phyloP scores from a whole-genome alignment of 2,329 filamentous ascomycete species.

The Penicillium sumatraense region DNA sequence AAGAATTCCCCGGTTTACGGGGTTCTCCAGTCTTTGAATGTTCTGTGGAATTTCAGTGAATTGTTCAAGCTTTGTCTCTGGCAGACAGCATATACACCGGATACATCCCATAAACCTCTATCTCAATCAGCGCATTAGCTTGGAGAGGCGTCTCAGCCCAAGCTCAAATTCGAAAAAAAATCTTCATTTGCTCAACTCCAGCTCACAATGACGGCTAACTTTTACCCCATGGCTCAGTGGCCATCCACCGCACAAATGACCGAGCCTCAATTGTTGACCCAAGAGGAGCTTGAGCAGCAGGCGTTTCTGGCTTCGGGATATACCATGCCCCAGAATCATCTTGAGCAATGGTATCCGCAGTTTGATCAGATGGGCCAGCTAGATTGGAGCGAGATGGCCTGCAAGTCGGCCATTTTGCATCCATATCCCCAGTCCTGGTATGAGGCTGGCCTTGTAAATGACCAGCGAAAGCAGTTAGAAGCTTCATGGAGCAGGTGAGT shows the following conservation, averaged over 20 bases:
- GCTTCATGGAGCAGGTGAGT: background rate
- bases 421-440: conserved; percentile 2
- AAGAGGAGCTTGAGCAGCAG: background rate
- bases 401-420: background rate
- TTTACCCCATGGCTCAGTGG: background rate
- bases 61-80: background rate
- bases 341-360: background rate
- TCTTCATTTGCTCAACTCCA: too few species aligned
- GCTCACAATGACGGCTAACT: background rate
- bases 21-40: background rate
- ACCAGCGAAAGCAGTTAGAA: background rate
- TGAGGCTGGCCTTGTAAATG: background rate
- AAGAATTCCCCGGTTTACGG: conserved; percentile 1
- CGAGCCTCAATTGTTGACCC: background rate
- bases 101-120: too few species aligned
- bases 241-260: background rate
- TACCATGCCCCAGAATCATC: background rate
- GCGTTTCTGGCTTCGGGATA: background rate
- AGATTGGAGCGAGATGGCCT: background rate
- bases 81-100: background rate
- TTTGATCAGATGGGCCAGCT: background rate
- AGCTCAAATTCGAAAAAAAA: too few species aligned
- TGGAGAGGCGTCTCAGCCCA: too few species aligned
- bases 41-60: background rate
- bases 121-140: too few species aligned